Evolutionary conservation across 2,329 filamentous ascomycete species (phyloP), one percentile per base, ranked within the genome.

Genomic region (Epichloe bromicola): DNA sequence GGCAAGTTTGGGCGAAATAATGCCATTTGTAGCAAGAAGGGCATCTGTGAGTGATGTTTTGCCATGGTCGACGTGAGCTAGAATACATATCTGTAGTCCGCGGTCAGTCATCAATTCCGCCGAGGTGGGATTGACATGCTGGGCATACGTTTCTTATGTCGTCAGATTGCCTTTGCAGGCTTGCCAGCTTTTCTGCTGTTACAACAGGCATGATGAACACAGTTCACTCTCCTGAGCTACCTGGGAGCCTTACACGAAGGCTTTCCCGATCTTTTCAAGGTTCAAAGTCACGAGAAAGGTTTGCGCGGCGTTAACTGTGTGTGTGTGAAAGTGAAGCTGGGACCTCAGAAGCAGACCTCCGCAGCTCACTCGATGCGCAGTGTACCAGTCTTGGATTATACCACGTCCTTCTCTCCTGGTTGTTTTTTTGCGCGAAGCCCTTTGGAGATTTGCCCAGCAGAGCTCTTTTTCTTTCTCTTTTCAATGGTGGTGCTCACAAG

Each of bases 21-120:
- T 97, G 72, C 93, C 93, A 78, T 98, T 98, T 57, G 93, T 97
- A 68, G 93, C 91, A 62, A 98, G 87, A 49, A 98, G 80, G 54
- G 89, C 89, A 68, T 98, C 93, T 52, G 90, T 95, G 59, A 98
- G 80, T 36, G 93, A 97, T 3, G 93, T 98, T 70, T 98, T 98
- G 62, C 93, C 93, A 76, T 98, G 93, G 67, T 98, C 93, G 61
- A 97, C 91, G 66, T 97, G 91, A 45, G 91, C 91, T 58, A 97
- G 72, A 60, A 97, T 95, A 67, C 91, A 96, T 58, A 96, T 95
- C 86, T 89, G 41, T 17, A 26, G 19, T 33, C 10, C 4, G 36
- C 6, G 8, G 40, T 49, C 39, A 49, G 47, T 23, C 23, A 41
- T 48, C 44, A 33, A 8, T n/a, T 33, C 34, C 19, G 34, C 19